phyloP scores from a whole-genome alignment of 2,329 filamentous ascomycete species.

The Hymenoscyphus fructigenus region DNA sequence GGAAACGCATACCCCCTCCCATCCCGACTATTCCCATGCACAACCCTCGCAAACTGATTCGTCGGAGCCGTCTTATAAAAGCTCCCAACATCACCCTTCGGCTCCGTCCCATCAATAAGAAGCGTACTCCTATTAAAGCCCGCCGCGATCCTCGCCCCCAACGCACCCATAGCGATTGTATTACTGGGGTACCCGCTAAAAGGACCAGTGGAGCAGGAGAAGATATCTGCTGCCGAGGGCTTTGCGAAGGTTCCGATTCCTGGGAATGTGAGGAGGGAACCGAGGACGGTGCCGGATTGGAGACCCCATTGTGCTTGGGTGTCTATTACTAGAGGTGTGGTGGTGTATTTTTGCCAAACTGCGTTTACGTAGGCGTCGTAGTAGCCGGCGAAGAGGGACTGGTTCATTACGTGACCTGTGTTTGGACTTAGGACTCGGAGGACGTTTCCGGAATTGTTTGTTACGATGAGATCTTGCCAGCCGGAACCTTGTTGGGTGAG shows the following conservation, averaged over 20 bases:
- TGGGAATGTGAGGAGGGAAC: constrained; percentile 37
- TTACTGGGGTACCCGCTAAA: constrained; percentile 43
- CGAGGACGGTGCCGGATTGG: constrained; percentile 48
- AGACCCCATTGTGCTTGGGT: constrained; percentile 60
- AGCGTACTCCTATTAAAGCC: constrained; percentile 32
- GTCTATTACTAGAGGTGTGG: constrained; percentile 54
- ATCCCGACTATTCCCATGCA: constrained; percentile 60
- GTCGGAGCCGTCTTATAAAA: constrained; percentile 57
- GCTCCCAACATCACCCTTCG: constrained; percentile 43
- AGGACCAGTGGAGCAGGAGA: constrained; percentile 64
- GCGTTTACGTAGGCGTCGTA: constrained; percentile 47
- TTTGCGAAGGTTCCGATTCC: constrained; percentile 51
- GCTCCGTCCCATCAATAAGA: constrained; percentile 46
- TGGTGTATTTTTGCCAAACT: constrained; percentile 43
- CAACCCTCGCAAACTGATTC: constrained; percentile 63
- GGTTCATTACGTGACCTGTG: constrained; percentile 40
- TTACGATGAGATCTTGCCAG: constrained; percentile 57
- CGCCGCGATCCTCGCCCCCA: constrained; percentile 28
- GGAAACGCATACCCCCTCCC: constrained; percentile 64
- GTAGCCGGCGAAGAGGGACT: constrained; percentile 41
- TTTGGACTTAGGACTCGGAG: constrained; percentile 47
- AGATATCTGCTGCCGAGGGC: constrained; percentile 62
- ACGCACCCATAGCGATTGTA: constrained; percentile 19
- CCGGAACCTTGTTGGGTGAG: constrained; percentile 55
- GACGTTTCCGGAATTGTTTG: constrained; percentile 29